phyloP scores from a whole-genome alignment of 2,329 filamentous ascomycete genomes.

The Fusarium staphyleae region DNA sequence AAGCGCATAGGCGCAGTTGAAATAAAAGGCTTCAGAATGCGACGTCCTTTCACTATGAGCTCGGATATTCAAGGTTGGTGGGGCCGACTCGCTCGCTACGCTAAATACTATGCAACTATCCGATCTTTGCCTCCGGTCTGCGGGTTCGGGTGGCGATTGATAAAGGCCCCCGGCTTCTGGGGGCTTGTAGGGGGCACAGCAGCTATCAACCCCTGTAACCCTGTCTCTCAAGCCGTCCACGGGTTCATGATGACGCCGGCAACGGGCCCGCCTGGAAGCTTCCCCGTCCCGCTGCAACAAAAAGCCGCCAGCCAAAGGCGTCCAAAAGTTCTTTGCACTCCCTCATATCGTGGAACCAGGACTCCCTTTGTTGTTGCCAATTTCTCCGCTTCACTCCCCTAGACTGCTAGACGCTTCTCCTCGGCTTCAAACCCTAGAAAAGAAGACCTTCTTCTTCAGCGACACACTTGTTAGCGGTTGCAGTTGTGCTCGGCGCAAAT shows the following conservation, averaged over 20 bases:
- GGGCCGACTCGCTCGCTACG: conserved; percentile 10
- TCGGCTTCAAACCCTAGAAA: conserved; percentile 1
- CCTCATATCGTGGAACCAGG: conserved; percentile 35
- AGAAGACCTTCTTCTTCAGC: conserved; percentile 10
- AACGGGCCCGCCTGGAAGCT: conserved; percentile 34
- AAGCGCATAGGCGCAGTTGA: background rate
- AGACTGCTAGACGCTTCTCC: conserved; percentile 13
- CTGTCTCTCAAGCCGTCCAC: conserved; percentile 14
- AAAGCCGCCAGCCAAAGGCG: conserved; percentile 26
- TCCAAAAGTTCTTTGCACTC: conserved; percentile 38
- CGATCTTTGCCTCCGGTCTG: conserved; percentile 14
- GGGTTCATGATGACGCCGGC: conserved; percentile 37
- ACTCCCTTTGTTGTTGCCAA: conserved; percentile 10
- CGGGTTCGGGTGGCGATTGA: conserved; percentile 33
- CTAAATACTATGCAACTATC: conserved; percentile 39
- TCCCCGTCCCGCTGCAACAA: conserved; percentile 32
- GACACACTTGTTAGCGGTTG: conserved; percentile 16
- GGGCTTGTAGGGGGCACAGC: conserved; percentile 2
- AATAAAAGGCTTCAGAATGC: background rate
- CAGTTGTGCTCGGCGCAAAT: conserved; percentile 36
- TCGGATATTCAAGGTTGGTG: conserved; percentile 13
- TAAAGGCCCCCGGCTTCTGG: conserved; percentile 30
- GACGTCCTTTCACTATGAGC: background rate
- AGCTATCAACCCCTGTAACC: conserved; percentile 27
- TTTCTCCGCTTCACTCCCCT: conserved; percentile 16